Evolutionary conservation across 768 basidiomycete genomes (phyloP).

Genomic region (Rhodotorula toruloides): DNA sequence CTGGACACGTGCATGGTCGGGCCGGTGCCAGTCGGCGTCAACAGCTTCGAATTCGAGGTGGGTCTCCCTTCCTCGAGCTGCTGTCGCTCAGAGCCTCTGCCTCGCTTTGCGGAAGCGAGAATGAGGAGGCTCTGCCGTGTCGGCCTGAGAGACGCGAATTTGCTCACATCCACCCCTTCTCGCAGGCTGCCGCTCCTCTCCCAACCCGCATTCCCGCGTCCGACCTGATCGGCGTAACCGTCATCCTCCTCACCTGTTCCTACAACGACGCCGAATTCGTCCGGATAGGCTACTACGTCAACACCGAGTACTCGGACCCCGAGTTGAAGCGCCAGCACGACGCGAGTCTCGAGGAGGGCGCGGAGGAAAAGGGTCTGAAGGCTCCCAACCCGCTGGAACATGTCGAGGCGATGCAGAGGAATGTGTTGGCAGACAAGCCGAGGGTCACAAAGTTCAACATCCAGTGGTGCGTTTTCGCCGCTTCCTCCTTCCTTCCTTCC

Average conservation of each 20-base stretch:
- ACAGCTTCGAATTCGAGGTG: conserved; percentile 87
- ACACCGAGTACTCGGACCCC: conserved; percentile 95
- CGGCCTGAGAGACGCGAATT: too few species aligned
- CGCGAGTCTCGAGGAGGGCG: conserved; percentile 29
- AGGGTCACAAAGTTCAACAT: conserved; percentile 71
- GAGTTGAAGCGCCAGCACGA: conserved; percentile 68
- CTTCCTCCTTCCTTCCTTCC: neutral
- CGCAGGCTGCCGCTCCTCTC: conserved; percentile 65
- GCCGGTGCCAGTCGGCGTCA: conserved; percentile 91
- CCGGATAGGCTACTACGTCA: conserved; percentile 98
- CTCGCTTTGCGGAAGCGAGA: too few species aligned
- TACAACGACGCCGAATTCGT: conserved; percentile 98
- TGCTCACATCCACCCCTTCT: too few species aligned
- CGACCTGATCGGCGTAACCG: conserved; percentile 92
- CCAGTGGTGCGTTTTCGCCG: conserved; percentile 43
- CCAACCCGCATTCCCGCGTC: conserved; percentile 76
- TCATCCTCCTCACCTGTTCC: conserved; percentile 90
- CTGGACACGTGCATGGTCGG: conserved; percentile 96
- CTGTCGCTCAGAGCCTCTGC: neutral
- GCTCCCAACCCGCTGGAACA: conserved; percentile 47
- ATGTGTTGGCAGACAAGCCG: conserved; percentile 78
- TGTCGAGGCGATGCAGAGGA: conserved; percentile 71
- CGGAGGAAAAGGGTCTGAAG: conserved; percentile 55
- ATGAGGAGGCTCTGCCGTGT: too few species aligned
- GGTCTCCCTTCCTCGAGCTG: neutral